Evolutionary conservation across 805 yeast species (phyloP).

Genomic region (Zygotorulaspora danielsina): DNA sequence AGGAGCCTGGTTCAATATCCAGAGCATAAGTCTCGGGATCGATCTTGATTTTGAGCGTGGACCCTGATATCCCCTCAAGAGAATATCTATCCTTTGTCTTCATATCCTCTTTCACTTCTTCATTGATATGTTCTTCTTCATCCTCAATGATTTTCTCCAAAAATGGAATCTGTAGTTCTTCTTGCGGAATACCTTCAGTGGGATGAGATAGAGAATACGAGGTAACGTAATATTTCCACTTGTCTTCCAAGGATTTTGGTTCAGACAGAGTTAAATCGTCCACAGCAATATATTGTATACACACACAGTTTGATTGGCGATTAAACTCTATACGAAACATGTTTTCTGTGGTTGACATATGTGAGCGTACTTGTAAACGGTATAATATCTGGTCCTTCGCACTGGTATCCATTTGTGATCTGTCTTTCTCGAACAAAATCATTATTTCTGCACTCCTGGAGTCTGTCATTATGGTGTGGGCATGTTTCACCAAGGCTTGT

Average conservation of each 20-base stretch:
- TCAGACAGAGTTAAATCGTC: constrained; percentile 86
- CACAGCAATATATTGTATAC: constrained; percentile 77
- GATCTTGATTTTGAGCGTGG: constrained; percentile 73
- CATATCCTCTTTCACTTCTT: constrained; percentile 24
- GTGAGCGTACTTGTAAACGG: constrained; percentile 78
- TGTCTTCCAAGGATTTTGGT: constrained; percentile 62
- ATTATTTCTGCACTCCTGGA: constrained; percentile 74
- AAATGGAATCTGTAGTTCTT: constrained; percentile 75
- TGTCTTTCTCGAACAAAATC: constrained; percentile 76
- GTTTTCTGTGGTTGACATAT: constrained; percentile 82
- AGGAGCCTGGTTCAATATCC: constrained; percentile 73
- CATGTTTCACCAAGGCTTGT: constrained; percentile 77
- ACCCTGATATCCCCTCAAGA: constrained; percentile 56
- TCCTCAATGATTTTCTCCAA: constrained; percentile 55
- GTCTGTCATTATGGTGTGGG: constrained; percentile 80
- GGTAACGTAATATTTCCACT: constrained; percentile 90
- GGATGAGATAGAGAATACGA: constrained; percentile 93
- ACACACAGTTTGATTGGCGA: constrained; percentile 47
- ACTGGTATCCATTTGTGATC: constrained; percentile 57
- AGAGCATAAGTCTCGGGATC: constrained; percentile 74
- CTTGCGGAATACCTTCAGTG: constrained; percentile 88
- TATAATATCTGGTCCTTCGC: constrained; percentile 86
- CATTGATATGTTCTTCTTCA: constrained; percentile 47
- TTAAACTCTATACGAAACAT: constrained; percentile 84
- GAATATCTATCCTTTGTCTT: constrained; percentile 19